These are phyloP conservation scores for Pseudoperonospora humuli DNA, from an alignment of 352 stramenopile species.

Conservation along the genomic window DNA sequence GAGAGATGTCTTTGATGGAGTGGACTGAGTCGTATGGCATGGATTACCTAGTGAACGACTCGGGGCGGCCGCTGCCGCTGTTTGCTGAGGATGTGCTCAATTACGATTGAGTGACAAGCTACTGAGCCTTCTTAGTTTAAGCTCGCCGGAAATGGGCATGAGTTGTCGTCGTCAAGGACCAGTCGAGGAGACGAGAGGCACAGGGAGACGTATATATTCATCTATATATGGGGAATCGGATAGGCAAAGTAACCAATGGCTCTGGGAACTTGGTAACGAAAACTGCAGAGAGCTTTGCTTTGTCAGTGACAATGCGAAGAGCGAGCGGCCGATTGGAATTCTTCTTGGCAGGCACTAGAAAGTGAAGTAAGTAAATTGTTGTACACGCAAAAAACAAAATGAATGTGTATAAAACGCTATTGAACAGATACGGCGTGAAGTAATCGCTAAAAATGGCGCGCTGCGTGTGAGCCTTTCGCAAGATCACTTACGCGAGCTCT, in stretches of 20 bases:
- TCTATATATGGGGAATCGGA: slow-evolving; percentile 17
- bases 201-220: slow-evolving; percentile 19
- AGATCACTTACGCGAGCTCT: too few relatives aligned
- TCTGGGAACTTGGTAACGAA: slow-evolving; percentile 4
- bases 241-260: slow-evolving; percentile 6
- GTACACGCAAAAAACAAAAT: slow-evolving; percentile 14
- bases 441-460: too few relatives aligned
- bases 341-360: slow-evolving; percentile 4
- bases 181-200: slow-evolving; percentile 1
- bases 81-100: slow-evolving; percentile 50
- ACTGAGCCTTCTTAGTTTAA: slow-evolving; percentile 1
- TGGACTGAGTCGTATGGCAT: slow-evolving; percentile 76
- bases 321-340: background rate
- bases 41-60: slow-evolving; percentile 71
- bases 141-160: background rate
- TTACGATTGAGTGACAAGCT: slow-evolving; percentile 38
- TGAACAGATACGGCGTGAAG: too few relatives aligned
- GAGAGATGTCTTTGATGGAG: slow-evolving; percentile 65
- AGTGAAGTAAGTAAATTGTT: slow-evolving; percentile 19
- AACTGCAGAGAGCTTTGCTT: slow-evolving; percentile 2
- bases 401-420: too few relatives aligned
- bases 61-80: slow-evolving; percentile 38
- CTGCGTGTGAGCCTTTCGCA: too few relatives aligned
- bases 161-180: background rate
- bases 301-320: slow-evolving; percentile 4